A percentile compares a stretch with the other conserved stretches of the same genome.
Conservation (phyloP, 148 eudicot genomes). For the Rhododendron kiyosumense region DNA sequence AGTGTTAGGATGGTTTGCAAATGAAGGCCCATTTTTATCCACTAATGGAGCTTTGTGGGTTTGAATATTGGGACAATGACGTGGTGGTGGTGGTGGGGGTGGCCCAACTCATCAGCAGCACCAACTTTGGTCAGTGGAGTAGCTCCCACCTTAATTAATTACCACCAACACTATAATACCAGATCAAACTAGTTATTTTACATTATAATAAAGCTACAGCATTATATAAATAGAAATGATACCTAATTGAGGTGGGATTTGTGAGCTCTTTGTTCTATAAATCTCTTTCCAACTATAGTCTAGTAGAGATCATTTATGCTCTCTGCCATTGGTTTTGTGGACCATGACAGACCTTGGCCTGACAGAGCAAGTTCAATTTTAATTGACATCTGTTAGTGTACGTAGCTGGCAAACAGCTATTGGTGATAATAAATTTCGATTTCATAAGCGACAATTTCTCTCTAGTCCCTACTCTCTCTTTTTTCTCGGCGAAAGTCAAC, state of each 20-base stretch:
- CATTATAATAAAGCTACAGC: not conserved
- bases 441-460: not conserved
- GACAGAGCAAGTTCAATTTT: not conserved
- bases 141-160: conserved; percentile 29
- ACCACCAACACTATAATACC: conserved; percentile 40
- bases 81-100: conserved; percentile 7
- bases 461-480: not conserved
- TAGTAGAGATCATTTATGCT: not conserved
- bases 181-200: not conserved
- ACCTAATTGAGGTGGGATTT: not conserved
- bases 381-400: not conserved
- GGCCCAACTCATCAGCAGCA: conserved; percentile 25
- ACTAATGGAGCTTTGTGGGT: conserved; percentile 9
- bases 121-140: conserved; percentile 28
- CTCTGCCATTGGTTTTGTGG: not conserved
- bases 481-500: not conserved
- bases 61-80: conserved; percentile 10
- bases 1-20: conserved; percentile 25
- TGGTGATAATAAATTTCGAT: not conserved
- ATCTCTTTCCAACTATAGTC: not conserved
- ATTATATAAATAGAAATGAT: not conserved
- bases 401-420: not conserved
- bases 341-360: not conserved
- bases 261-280: not conserved
- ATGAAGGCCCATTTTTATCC: conserved; percentile 10